These are phyloP conservation scores for Gynochthodes officinalis DNA, from an alignment of 257 asterid genomes.

Conservation along the genomic window DNA sequence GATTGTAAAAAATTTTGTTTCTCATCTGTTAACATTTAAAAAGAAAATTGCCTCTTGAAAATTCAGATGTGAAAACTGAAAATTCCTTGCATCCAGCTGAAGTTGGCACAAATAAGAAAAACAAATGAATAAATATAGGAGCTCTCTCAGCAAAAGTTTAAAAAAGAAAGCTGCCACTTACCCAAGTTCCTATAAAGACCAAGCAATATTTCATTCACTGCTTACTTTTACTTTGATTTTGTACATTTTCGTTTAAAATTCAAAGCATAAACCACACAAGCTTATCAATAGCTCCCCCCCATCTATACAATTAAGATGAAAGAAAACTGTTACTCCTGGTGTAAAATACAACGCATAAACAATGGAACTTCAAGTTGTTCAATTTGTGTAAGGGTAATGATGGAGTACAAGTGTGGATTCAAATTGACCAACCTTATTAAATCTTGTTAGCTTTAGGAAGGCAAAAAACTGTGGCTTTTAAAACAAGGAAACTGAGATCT, in stretches of 20 bases:
- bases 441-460: no score
- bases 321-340: neutral
- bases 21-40: neutral
- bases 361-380: neutral
- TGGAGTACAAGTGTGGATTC: no score
- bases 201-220: neutral
- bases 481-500: no score
- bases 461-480: no score
- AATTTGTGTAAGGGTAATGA: no score
- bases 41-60: no score
- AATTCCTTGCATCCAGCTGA: neutral
- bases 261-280: neutral
- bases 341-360: neutral
- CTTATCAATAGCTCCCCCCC: neutral
- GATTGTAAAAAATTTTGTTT: neutral
- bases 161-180: no score
- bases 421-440: no score
- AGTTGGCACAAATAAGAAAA: neutral
- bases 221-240: neutral
- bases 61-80: neutral
- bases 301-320: neutral
- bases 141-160: neutral
- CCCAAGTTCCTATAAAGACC: neutral
- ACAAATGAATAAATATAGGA: neutral
- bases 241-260: no score